Percentiles rank a stretch among this genome's conserved stretches.
phyloP scores from a whole-genome alignment of 768 basidiomycete species.

The Podaxis rugospora region DNA sequence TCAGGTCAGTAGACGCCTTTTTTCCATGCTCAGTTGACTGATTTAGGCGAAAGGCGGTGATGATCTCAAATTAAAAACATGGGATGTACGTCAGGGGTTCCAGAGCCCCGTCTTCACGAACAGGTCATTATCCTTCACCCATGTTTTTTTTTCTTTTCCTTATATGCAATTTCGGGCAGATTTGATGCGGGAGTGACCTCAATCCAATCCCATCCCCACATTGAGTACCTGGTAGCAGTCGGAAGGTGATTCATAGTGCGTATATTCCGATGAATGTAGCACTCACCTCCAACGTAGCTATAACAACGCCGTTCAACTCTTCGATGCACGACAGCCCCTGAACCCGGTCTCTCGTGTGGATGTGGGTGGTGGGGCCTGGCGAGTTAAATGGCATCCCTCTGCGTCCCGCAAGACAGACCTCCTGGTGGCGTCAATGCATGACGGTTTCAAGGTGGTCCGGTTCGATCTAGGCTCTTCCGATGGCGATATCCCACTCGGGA shows the following conservation, averaged over 20 bases:
- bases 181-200: constrained; percentile 93
- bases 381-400: constrained; percentile 93
- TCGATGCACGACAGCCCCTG: constrained; percentile 71
- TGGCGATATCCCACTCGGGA: constrained; percentile 17
- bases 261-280: not conserved
- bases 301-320: constrained; percentile 73
- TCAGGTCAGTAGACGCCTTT: constrained; percentile 66
- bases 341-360: constrained; percentile 53
- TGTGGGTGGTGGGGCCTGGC: constrained; percentile 92
- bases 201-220: constrained; percentile 78
- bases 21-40: not conserved
- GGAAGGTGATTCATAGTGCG: constrained; percentile 62
- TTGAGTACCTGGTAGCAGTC: constrained; percentile 81
- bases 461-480: constrained; percentile 26
- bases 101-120: constrained; percentile 63
- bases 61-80: constrained; percentile 83
- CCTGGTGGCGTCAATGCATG: constrained; percentile 96
- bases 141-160: not conserved
- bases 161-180: constrained; percentile 34
- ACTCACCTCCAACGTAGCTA: constrained; percentile 50
- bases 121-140: constrained; percentile 38
- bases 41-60: constrained; percentile 68
- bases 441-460: constrained; percentile 83
- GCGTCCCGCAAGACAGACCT: constrained; percentile 62
- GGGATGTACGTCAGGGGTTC: constrained; percentile 78